phyloP scores from a whole-genome alignment of 2,329 filamentous ascomycete genomes.

The Aspergillus candidus region DNA sequence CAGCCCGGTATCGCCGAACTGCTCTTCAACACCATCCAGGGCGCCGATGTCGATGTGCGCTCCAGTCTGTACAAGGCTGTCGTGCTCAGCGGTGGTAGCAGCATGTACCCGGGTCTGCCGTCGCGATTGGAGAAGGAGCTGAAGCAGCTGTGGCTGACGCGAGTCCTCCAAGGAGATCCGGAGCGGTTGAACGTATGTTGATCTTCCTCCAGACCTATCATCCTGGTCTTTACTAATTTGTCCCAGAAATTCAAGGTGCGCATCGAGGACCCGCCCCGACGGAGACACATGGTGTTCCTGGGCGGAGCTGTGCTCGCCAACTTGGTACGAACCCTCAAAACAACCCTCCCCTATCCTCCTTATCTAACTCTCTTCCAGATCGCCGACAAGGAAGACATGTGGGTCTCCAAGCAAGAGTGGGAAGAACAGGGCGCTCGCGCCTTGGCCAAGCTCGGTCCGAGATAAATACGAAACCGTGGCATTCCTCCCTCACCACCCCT shows the following conservation, averaged over 20 bases:
- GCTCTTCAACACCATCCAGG: constrained; percentile 97
- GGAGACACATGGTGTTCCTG: constrained; percentile 99
- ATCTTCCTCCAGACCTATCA: not conserved
- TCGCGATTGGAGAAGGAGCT: constrained; percentile 95
- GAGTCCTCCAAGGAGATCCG: constrained; percentile 82
- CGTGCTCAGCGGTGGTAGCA: constrained; percentile 90
- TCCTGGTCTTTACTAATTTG: not conserved
- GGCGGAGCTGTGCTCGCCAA: constrained; percentile 95
- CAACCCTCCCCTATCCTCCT: not conserved
- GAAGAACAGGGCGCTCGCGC: constrained; percentile 80
- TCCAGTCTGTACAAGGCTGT: constrained; percentile 95
- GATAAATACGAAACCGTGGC: constrained; percentile 47
- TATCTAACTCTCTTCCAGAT: constrained; percentile 48
- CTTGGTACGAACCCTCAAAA: constrained; percentile 52
- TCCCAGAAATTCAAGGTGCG: constrained; percentile 93
- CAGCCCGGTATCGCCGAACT: constrained; percentile 96
- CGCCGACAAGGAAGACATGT: constrained; percentile 98
- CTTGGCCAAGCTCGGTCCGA: constrained; percentile 86
- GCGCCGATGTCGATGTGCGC: constrained; percentile 90
- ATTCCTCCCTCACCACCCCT: not conserved
- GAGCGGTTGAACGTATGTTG: constrained; percentile 69
- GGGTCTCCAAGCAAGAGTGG: constrained; percentile 97
- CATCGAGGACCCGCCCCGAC: constrained; percentile 93
- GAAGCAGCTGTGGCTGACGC: constrained; percentile 96
- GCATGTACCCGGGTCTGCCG: constrained; percentile 97